phyloP scores from a whole-genome alignment of 2,329 filamentous ascomycete species.

The Septoria linicola region DNA sequence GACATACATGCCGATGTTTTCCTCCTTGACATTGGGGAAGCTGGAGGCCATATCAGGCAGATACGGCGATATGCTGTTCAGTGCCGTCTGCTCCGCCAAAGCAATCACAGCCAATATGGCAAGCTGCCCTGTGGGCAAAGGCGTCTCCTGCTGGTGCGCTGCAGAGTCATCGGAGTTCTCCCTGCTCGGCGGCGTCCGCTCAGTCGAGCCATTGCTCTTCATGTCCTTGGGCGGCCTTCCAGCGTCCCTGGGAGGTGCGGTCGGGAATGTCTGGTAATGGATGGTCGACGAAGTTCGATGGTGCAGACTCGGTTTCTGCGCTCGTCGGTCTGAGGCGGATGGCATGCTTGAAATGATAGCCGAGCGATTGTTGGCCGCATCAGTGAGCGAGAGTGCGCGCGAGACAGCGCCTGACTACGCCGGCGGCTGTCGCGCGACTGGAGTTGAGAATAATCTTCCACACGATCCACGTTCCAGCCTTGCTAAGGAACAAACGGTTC shows the following conservation, averaged over 20 bases:
- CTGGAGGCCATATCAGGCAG: slow-evolving; percentile 86
- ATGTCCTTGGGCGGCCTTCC: slow-evolving; percentile 44
- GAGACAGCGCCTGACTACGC: background rate
- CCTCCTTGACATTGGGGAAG: slow-evolving; percentile 74
- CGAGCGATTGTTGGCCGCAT: slow-evolving; percentile 11
- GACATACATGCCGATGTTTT: slow-evolving; percentile 79
- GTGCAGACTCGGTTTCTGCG: slow-evolving; percentile 24
- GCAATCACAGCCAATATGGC: slow-evolving; percentile 82
- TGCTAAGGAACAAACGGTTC: no score
- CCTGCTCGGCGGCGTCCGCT: slow-evolving; percentile 19
- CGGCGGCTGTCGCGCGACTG: no score
- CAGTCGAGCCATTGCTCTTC: slow-evolving; percentile 20
- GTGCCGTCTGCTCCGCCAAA: slow-evolving; percentile 88
- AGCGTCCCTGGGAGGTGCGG: slow-evolving; percentile 66
- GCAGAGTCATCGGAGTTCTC: slow-evolving; percentile 20
- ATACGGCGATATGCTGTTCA: slow-evolving; percentile 96
- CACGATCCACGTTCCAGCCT: no score
- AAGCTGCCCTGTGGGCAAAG: slow-evolving; percentile 79
- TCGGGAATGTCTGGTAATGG: slow-evolving; percentile 81
- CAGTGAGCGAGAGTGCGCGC: no score
- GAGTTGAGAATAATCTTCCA: no score
- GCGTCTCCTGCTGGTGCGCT: slow-evolving; percentile 57
- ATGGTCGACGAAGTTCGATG: slow-evolving; percentile 55
- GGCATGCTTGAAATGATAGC: slow-evolving; percentile 14
- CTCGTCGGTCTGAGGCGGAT: slow-evolving; percentile 10